These are phyloP conservation scores for Kitagawia praeruptora DNA, from an alignment of 129 eudicot species.

Conservation along the genomic window DNA sequence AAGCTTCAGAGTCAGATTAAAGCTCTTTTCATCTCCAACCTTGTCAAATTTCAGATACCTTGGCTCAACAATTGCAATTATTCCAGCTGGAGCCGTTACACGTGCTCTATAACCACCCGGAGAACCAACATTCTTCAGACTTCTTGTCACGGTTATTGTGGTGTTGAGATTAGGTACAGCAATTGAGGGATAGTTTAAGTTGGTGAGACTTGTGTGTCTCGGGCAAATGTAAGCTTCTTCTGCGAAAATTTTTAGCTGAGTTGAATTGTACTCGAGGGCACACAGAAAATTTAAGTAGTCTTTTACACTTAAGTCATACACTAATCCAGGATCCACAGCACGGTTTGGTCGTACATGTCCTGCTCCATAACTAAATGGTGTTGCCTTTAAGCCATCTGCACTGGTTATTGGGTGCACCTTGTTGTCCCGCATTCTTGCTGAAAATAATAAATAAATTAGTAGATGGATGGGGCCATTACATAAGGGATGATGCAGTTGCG, in stretches of 20 bases:
- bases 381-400: slow-evolving; percentile 50
- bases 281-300: slow-evolving; percentile 61
- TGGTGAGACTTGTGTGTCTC: slow-evolving; percentile 26
- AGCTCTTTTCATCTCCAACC: slow-evolving; percentile 57
- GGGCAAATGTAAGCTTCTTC: slow-evolving; percentile 44
- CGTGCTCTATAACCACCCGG: slow-evolving; percentile 46
- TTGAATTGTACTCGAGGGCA: slow-evolving; percentile 42
- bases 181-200: slow-evolving; percentile 72
- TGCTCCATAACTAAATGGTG: slow-evolving; percentile 75
- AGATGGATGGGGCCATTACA: background rate
- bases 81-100: slow-evolving; percentile 39
- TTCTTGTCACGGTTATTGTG: slow-evolving; percentile 55
- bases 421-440: slow-evolving; percentile 71
- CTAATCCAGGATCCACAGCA: slow-evolving; percentile 83
- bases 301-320: slow-evolving; percentile 39
- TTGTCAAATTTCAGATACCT: slow-evolving; percentile 33
- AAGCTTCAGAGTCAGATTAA: slow-evolving; percentile 35
- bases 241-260: slow-evolving; percentile 39
- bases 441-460: background rate
- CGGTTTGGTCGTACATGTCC: slow-evolving; percentile 77
- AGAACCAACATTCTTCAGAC: slow-evolving; percentile 61
- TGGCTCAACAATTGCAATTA: slow-evolving; percentile 33
- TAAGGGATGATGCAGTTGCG: background rate
- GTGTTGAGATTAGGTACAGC: slow-evolving; percentile 60
- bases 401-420: slow-evolving; percentile 39